Base-by-base conservation (phyloP, 2,329 filamentous ascomycete species). In the Fusarium nygamai region DNA sequence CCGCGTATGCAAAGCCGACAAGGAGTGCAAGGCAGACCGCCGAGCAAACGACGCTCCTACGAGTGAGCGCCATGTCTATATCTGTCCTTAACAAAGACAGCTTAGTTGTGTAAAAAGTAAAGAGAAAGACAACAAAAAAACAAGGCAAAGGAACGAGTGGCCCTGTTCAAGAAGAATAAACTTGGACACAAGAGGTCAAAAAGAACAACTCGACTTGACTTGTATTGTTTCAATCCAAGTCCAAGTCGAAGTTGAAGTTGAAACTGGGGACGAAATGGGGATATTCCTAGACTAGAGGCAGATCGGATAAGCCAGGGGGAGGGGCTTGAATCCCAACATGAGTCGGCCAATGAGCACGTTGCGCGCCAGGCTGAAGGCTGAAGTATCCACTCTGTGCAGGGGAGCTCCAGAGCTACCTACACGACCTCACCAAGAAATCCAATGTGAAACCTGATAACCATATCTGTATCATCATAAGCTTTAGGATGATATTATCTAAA, bases 21-120 rank as follows among this genome's bases (percentile, higher is more conserved):
- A 81, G 72, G 36, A 83, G 74, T 10, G 76, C 67, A 61, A 82
- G 72, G 64, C 78, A 79, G 50, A 78, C 44, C n/a, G 78, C 78
- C 69, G 73, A 71, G 34, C 69, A 64, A 66, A 72, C 61, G 27
- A 77, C 47, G 51, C 71, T 74, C 75, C 73, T 76, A 24, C 75
- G 67, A 46, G 68, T 64, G 64, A 78, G 44, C 39, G 76, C 68
- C 76, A 78, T 78, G 71, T 22, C 38, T 51, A 61, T 67, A 68
- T 68, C 43, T 69, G 51, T 66, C 46, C 64, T 66, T 70, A 51
- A 48, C 41, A 27, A 61, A 33, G 47, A 39, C 64, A 70, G 51
- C 43, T 44, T 39, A 16, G 24, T 44, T 36, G 46, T 31, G 31
- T 29, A 31, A 27, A 47, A 56, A 38, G 39, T 7, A 6, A 33